Evolutionary conservation across 129 eudicot species (phyloP), one percentile per base, ranked within the genome.

Genomic region (Helichrysum umbraculigerum): DNA sequence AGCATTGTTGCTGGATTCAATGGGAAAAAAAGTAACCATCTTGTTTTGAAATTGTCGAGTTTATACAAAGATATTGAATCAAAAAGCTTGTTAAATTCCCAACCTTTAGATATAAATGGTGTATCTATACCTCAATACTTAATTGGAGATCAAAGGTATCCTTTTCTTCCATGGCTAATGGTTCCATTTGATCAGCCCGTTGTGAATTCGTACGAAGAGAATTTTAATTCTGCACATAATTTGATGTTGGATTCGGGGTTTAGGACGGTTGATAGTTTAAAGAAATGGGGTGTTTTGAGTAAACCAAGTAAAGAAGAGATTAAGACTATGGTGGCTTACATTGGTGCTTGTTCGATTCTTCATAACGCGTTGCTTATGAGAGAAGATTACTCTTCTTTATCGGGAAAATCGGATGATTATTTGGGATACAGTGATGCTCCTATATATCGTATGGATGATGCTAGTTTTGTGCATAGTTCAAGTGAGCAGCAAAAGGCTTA

Each of bases 271-370:
- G 92, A 86, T 29, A 88, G 98, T 85, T 90, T 93, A 87, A 93
- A 68, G 81, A 83, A 82, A 59, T 88, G 98, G 96, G 97, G 96
- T 50, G 86, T 90, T 85, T 82, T 90, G 88, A 83, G 79, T 72
- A 87, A 78, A 76, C 84, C 86, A 4, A 75, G 87, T 33, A 83
- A 84, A 39, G 87, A 75, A 12, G 96, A 88, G 57, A 80, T 66
- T 14, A 90, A 86, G 85, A 84, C 83, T 63, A 82, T 79, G 15
- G 98, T 93, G 68, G 97, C 87, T 75, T 88, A 87, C 56, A 78
- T 90, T 63, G 97, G 97, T 71, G 91, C 97, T 33, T 93, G 97
- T 82, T 87, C 96, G 15, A 93, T 93, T 63, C 89, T 93, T 70
- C 96, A 90, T 72, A 93, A 93, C 62, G 91, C 86, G 75, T 77